These are phyloP conservation scores for Erodium moschatum DNA, from an alignment of 441 rosid genomes.

Conservation along the genomic window DNA sequence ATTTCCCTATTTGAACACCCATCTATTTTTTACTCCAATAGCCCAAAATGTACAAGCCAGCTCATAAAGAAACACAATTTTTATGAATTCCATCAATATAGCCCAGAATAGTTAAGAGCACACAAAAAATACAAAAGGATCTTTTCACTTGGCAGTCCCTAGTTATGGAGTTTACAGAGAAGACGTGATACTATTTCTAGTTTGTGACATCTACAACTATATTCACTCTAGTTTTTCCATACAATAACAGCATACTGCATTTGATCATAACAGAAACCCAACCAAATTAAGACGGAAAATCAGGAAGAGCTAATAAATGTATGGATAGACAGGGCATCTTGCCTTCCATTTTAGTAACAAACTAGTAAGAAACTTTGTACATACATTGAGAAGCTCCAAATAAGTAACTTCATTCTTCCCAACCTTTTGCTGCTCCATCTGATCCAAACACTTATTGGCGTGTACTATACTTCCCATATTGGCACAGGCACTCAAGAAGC, in stretches of 20 bases:
- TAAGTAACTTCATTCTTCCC: constrained; percentile 73
- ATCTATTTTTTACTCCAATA: not conserved
- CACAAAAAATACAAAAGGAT: not conserved
- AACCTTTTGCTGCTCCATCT: constrained; percentile 56
- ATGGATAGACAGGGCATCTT: constrained; percentile 1
- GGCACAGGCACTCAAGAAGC: constrained; percentile 51
- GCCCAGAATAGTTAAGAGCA: not conserved
- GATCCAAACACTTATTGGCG: constrained; percentile 64
- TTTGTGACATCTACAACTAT: not conserved
- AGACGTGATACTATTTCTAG: not conserved
- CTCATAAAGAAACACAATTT: not conserved
- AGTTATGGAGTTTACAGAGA: not conserved
- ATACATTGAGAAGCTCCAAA: constrained; percentile 64
- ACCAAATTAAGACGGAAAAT: not conserved
- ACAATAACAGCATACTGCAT: not conserved
- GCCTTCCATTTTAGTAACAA: constrained; percentile 11
- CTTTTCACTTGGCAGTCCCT: not conserved
- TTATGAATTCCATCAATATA: not conserved
- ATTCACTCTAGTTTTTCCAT: not conserved
- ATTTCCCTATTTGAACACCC: not conserved
- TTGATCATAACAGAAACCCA: constrained; percentile 1
- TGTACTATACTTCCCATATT: constrained; percentile 29
- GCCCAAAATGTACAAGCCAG: not conserved
- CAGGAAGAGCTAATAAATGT: not conserved
- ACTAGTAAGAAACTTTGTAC: constrained; percentile 20